Base-by-base conservation (phyloP, 441 rosid species). In the Hura crepitans region DNA sequence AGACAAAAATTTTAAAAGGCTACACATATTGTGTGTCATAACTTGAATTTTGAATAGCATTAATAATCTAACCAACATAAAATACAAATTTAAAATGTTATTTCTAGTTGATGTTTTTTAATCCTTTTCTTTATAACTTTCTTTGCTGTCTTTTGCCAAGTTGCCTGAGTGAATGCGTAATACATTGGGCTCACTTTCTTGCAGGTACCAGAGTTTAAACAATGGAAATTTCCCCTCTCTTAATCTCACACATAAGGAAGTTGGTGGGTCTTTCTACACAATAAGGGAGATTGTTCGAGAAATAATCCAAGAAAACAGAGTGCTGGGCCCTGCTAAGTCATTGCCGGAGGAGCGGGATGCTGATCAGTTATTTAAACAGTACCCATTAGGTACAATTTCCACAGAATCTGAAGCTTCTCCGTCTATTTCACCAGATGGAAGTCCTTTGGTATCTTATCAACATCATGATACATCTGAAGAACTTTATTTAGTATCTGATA, bases 221-320 rank as follows among this genome's bases (percentile, higher is more conserved):
- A 78, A 77, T 81, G 99, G 97, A 70, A 87, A 56, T 76, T 95
- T 95, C 72, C 97, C 97, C 69, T 90, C 99, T 11, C 86, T 95
- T 69, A 89, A 79, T 69, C 94, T 95, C 72, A 86, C 97, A 10
- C 99, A 92, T 70, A 92, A 84, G 83, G 96, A 90, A 87, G 97
- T 95, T 56, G 99, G 97, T 70, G 99, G 97, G 17, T 92, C 99
- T 62, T 95, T 95, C 84, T 95, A 95, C 80, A 92, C 87, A 0
- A 80, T 95, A 28, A 80, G 99, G 68, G 97, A 95, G 85, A 89
- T 95, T 80, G 90, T 95, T 55, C 85, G 99, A 31, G 99, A 95
- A 82, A 81, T 95, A 18, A 95, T 95, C 72, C 97, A 92, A 81
- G 99, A 90, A 79, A 95, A 95, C 78, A 87, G 96, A 75, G 96